Evolutionary conservation across 164 flowering plant genomes (phyloP).

Genomic region (Stephania japonica): DNA sequence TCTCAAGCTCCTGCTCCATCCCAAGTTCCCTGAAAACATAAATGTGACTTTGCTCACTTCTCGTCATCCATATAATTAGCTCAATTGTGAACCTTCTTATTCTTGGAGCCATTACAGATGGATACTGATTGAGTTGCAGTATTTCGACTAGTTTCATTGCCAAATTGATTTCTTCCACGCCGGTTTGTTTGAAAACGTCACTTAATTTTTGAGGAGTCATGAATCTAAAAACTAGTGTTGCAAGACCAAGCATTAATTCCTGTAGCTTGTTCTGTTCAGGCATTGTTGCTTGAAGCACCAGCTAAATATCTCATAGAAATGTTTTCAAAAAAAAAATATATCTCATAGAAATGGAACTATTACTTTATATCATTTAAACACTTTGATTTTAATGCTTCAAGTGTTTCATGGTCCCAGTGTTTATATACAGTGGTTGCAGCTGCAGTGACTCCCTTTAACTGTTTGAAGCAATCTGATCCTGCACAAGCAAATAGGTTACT

Average conservation of each 20-base stretch:
- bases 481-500: constrained; percentile 59
- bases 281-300: constrained; percentile 66
- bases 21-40: constrained; percentile 44
- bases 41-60: constrained; percentile 30
- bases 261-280: constrained; percentile 58
- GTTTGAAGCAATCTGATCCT: constrained; percentile 41
- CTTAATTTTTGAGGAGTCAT: constrained; percentile 43
- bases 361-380: too few relatives aligned
- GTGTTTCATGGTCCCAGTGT: too few relatives aligned
- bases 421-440: constrained; percentile 55
- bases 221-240: constrained; percentile 58
- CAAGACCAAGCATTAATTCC: constrained; percentile 85
- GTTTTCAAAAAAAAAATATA: too few relatives aligned
- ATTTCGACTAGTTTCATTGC: constrained; percentile 47
- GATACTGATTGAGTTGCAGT: constrained; percentile 45
- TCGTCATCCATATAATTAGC: constrained; percentile 89
- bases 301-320: constrained; percentile 4
- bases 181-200: constrained; percentile 33
- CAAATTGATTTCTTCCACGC: constrained; percentile 37
- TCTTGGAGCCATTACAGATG: constrained; percentile 60
- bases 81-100: constrained; percentile 77
- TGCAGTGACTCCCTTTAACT: constrained; percentile 35
- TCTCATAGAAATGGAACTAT: too few relatives aligned
- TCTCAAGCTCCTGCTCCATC: constrained; percentile 57
- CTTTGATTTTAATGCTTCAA: too few relatives aligned